These are phyloP conservation scores for Trapa incisa DNA, from an alignment of 345 rosid genomes.

Conservation along the genomic window DNA sequence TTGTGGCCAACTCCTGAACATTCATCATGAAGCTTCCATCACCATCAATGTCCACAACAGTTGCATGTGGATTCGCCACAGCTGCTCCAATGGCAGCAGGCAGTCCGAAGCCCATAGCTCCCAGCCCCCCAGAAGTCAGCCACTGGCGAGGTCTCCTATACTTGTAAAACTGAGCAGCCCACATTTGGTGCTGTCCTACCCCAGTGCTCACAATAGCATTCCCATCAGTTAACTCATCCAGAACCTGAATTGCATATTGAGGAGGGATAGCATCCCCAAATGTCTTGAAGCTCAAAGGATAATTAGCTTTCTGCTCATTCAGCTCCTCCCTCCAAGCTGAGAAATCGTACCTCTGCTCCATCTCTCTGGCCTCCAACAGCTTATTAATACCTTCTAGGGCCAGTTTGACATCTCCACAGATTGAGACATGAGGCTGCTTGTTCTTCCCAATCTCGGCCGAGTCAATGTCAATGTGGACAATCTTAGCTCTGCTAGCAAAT, in stretches of 20 bases:
- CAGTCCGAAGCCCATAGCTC: constrained; percentile 98
- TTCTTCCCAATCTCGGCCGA: constrained; percentile 97
- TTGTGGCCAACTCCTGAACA: constrained; percentile 82
- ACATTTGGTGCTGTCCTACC: constrained; percentile 99
- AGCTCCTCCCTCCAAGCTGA: constrained; percentile 70
- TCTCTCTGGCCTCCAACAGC: constrained; percentile 40
- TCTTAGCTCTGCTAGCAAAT: constrained; percentile 88
- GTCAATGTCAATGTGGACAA: constrained; percentile 90
- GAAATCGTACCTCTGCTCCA: constrained; percentile 40
- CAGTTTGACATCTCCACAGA: constrained; percentile 75
- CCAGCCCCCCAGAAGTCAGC: constrained; percentile 85
- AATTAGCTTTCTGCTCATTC: constrained; percentile 49
- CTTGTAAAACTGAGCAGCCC: constrained; percentile 99
- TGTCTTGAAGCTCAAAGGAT: constrained; percentile 65
- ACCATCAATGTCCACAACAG: constrained; percentile 91
- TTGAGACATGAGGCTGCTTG: constrained; percentile 86
- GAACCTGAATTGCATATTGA: constrained; percentile 77
- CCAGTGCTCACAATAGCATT: constrained; percentile 86
- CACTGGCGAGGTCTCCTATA: constrained; percentile 73
- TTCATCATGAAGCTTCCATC: constrained; percentile 98
- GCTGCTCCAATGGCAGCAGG: constrained; percentile 99
- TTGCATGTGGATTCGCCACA: constrained; percentile 70
- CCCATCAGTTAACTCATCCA: constrained; percentile 75
- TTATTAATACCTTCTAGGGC: constrained; percentile 64
- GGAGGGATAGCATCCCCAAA: constrained; percentile 90